A percentile compares a stretch with the other conserved stretches of the same genome.
These are phyloP conservation scores for Linnemannia hyalina DNA, from an alignment of 192 early-diverging fungal genomes.

Conservation along the genomic window DNA sequence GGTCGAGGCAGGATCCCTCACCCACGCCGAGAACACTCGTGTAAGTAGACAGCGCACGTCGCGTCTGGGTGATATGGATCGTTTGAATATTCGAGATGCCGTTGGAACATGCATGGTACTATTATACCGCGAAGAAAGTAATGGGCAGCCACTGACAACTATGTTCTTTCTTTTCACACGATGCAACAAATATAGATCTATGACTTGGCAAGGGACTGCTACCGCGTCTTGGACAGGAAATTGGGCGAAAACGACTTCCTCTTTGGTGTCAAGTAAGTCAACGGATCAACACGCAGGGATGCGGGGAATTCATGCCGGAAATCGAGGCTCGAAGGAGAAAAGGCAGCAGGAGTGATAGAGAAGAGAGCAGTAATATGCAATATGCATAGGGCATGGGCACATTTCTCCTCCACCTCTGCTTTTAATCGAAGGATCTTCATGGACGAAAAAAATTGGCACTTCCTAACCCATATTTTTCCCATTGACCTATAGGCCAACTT, in stretches of 20 bases:
- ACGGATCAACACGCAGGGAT: not conserved
- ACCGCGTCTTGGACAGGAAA: constrained; percentile 76
- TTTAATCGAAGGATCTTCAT: not conserved
- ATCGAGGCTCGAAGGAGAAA: not conserved
- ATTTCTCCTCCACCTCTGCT: not conserved
- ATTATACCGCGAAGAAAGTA: not conserved
- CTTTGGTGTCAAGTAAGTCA: constrained; percentile 76
- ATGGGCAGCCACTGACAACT: not conserved
- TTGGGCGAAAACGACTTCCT: constrained; percentile 84
- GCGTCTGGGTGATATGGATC: too few species aligned
- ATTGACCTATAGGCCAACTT: constrained; percentile 64
- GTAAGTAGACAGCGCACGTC: not conserved
- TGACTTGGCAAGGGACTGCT: constrained; percentile 72
- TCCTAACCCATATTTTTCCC: not conserved
- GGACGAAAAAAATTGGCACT: not conserved
- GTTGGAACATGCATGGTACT: not conserved
- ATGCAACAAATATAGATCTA: constrained; percentile 72
- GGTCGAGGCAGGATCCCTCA: constrained; percentile 26
- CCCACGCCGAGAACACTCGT: constrained; percentile 38
- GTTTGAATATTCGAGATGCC: not conserved
- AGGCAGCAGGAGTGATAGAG: not conserved
- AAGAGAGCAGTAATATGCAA: not conserved
- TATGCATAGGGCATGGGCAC: not conserved
- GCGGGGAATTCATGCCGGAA: not conserved
- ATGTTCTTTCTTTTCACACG: constrained; percentile 40